Conservation (phyloP, 2,329 filamentous ascomycete genomes). For the Clonostachys rosea region DNA sequence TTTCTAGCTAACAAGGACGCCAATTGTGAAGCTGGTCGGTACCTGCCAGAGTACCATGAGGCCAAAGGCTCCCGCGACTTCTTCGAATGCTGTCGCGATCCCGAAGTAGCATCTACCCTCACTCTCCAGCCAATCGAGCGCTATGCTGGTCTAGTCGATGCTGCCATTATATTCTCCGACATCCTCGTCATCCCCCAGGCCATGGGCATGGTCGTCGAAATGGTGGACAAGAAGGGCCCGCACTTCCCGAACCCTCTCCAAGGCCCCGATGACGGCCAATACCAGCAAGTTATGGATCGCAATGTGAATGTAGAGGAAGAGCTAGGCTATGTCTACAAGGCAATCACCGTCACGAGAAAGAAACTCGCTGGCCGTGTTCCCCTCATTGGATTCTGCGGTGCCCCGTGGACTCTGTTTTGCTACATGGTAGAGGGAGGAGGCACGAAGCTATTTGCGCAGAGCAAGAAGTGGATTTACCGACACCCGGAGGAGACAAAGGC, state of each 20-base stretch:
- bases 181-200: constrained; percentile 97
- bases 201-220: constrained; percentile 97
- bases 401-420: constrained; percentile 93
- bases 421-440: constrained; percentile 99
- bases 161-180: constrained; percentile 97
- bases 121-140: constrained; percentile 95
- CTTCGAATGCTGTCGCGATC: constrained; percentile 93
- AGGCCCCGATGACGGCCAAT: constrained; percentile 79
- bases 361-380: constrained; percentile 88
- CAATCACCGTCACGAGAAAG: constrained; percentile 83
- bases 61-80: constrained; percentile 90
- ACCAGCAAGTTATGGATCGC: constrained; percentile 68
- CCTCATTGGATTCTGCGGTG: constrained; percentile 92
- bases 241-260: constrained; percentile 85
- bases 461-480: constrained; percentile 95
- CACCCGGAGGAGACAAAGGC: constrained; percentile 76
- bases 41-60: constrained; percentile 96
- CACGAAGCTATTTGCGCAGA: constrained; percentile 89
- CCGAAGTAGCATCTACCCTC: constrained; percentile 87
- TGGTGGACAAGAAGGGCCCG: constrained; percentile 96
- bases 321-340: constrained; percentile 92
- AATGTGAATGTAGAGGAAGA: constrained; percentile 81
- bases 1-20: too few species aligned
- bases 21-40: constrained; percentile 70
- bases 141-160: constrained; percentile 85